Evolutionary conservation across 1,139 yeast species (phyloP), one percentile per base, ranked within the genome.

Genomic region (Saccharomyces hybrid): DNA sequence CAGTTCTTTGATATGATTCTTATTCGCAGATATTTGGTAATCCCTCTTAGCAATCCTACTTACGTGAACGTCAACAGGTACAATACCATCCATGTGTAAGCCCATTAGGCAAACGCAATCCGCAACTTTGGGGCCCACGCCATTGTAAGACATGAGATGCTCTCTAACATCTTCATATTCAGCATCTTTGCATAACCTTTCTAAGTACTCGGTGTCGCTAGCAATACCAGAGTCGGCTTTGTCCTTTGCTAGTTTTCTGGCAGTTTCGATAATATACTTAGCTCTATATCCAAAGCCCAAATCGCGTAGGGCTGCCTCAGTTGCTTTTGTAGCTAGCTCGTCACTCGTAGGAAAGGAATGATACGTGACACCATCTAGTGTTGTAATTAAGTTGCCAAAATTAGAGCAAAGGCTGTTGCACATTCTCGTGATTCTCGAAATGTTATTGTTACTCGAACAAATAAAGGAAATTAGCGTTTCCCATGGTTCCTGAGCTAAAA

Each of bases 51-150:
- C 96, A 54, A 93, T 88, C 65, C 91, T 90, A 75, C 86, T 87
- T n/a, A 93, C 95, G 66, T 93, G 99, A 0, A 98, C 95, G 68
- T 93, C 99, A 1, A 93, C 89, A 0, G 99, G 99, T 1, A 93
- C 96, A 12, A 89, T 80, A 55, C 86, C 89, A 64, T 86, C 90
- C 72, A 90, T 87, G 63, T 87, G 95, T 52, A 95, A 74, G 1
- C 96, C 87, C 97, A 93, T 91, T 46, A 93, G 74, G 61, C 96
- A 86, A 60, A 86, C 88, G 69, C 99, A 93, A 64, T 95, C 99
- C 0, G 99, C 97, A 0, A 93, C 99, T 71, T 93, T 93, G 0
- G 99, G 98, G 0, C 99, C 99, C 0, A 95, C 97, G 0, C 99
- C 99, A 2, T 80, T 77, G 60, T 87, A 84, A 60, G 80, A 78